Percentiles rank a stretch among this genome's conserved stretches.
Evolutionary conservation across 129 eudicot species (phyloP).

Genomic region (Mikania micrantha): DNA sequence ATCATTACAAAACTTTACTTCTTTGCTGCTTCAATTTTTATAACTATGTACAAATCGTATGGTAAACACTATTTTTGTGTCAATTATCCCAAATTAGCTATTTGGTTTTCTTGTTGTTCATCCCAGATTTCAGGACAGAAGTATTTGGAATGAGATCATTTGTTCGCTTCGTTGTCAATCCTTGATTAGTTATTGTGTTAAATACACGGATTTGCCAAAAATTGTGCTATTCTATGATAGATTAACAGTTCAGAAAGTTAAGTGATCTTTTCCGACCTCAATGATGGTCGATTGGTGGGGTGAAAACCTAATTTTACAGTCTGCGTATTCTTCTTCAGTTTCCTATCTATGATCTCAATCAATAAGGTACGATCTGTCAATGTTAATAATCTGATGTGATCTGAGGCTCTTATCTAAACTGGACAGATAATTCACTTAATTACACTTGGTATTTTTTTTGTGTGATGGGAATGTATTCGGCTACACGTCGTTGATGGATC

Average conservation of each 20-base stretch:
- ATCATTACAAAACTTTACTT: no score
- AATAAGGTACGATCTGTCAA: constrained; percentile 21
- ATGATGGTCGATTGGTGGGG: constrained; percentile 10
- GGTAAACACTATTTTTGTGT: neutral
- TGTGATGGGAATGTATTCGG: constrained; percentile 5
- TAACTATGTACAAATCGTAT: no score
- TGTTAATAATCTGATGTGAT: neutral
- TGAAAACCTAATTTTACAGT: constrained; percentile 11
- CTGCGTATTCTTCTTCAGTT: constrained; percentile 11
- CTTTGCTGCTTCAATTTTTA: no score
- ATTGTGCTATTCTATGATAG: neutral
- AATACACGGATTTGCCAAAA: neutral
- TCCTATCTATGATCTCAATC: constrained; percentile 34
- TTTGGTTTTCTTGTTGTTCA: constrained; percentile 10
- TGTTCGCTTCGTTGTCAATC: neutral
- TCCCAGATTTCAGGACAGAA: constrained; percentile 13
- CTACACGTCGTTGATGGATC: constrained; percentile 18
- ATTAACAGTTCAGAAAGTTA: neutral
- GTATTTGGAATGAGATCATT: neutral
- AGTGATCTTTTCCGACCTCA: constrained; percentile 7
- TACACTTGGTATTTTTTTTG: neutral
- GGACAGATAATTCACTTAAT: constrained; percentile 3
- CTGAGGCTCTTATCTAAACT: neutral
- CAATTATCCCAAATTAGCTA: constrained; percentile 3
- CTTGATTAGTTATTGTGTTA: neutral